Base-by-base conservation (phyloP, 768 basidiomycete genomes). In the Rhodotorula diobovata region DNA sequence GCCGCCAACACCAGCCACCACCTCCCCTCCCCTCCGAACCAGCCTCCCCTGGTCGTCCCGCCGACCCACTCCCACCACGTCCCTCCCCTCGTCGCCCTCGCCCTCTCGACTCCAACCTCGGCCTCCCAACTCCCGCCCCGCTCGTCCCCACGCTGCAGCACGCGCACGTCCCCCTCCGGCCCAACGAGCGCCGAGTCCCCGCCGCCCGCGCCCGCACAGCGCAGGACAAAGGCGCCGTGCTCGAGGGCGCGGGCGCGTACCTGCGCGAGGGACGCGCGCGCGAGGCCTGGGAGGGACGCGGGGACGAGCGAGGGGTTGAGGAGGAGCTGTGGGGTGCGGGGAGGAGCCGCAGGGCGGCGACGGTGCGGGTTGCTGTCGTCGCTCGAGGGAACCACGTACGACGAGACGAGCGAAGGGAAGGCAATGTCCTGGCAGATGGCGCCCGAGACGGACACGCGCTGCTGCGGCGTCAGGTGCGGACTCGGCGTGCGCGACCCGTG, bases 341-440 rank as follows among this genome's bases (percentile, higher is more conserved):
- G 8, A 39, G 35, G 21, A 4, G 11, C 2, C 21, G n/a, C n/a
- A n/a, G 18, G 32, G 1, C 14, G 21, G 23, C 4, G 35, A 35
- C 4, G 58, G 25, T 14, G 16, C 35, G 4, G 12, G 53, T 23
- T 2, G 23, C 15, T 1, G 32, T 55, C 16, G 41, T 30, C 34
- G 41, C 15, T 37, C 51, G 30, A 1, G 21, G 23, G 34, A 28
- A 18, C 14, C 41, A 12, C 4, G 65, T 37, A 72, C 2, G 61
- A 53, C 23, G 25, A 2, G 21, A 72, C 6, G 39, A 72, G 62
- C 11, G 56, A 63, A 1, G 71, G 71, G 30, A 45, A 63, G n/a
- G 67, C 34, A 37, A 61, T 34, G 58, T 73, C 72, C 51, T 69
- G 72, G 62, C 72, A 73, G 51, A 68, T 64, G 0, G 57, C 65